Evolutionary conservation across 2,329 filamentous ascomycete species (phyloP), one percentile per base, ranked within the genome.

Genomic region (Colletotrichum truncatum): DNA sequence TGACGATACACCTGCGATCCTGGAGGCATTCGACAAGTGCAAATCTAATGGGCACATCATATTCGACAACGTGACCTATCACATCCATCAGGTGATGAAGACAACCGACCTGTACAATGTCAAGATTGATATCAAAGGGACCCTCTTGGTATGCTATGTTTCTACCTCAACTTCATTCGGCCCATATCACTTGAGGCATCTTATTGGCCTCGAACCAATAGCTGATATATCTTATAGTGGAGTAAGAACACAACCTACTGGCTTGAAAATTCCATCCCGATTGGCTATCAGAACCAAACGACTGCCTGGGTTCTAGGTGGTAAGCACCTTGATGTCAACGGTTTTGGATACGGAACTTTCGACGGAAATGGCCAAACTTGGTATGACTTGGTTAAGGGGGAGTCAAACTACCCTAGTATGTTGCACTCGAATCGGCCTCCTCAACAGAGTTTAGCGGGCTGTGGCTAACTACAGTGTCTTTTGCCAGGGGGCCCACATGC

Each of bases 331-430:
- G 34, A 54, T 9, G 36, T 54, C 34, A 43, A 43, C 25, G 51
- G 51, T 0, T 30, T 28, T 26, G 51, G 51, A 5, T 43, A 54
- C 21, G 51, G 51, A 3, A 54, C 51, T 7, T 54, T 54, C 12
- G 4, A 54, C 30, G 51, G 36, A 6, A 54, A 54, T 9, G 51
- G 51, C 2, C 30, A 59, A 5, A 59, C 46, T 5, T 59, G 56
- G 56, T 59, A 52, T n/a, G 56, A 59, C 45, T n/a, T 59, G 36
- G 45, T 59, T 12, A 59, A 52, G 14, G 56, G 56, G 30, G 25
- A 59, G 5, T 54, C 51, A n/a, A 32, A 49, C 34, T 59, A 49
- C 25, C 43, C 45, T 12, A 46, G 16, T 10, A 1, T 25, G 43
- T 28, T 4, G n/a, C 4, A 4, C 26, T 45, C 36, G 14, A n/a